Percentiles rank a stretch among this genome's conserved stretches.
These are phyloP conservation scores for Citrus glauca DNA, from an alignment of 345 rosid species.

Conservation along the genomic window DNA sequence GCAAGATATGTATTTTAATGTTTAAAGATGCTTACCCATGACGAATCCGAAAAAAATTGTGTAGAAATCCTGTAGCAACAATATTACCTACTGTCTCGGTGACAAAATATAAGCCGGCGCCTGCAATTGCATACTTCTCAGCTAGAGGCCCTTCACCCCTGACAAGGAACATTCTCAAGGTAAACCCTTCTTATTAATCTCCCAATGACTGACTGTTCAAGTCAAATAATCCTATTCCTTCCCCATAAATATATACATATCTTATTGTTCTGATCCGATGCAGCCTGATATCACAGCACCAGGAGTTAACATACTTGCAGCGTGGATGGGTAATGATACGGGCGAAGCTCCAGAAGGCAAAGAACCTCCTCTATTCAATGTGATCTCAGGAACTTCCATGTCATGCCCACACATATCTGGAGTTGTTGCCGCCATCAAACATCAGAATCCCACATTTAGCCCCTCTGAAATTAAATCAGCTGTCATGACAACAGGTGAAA, in stretches of 20 bases:
- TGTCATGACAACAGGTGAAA: constrained; percentile 73
- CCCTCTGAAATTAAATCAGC: constrained; percentile 79
- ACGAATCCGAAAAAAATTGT: not conserved
- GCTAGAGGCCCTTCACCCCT: constrained; percentile 68
- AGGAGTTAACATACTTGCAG: constrained; percentile 72
- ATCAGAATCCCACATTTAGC: constrained; percentile 51
- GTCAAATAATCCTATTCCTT: not conserved
- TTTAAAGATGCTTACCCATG: not conserved
- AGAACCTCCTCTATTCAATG: constrained; percentile 38
- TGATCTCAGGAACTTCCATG: constrained; percentile 84
- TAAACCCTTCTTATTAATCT: constrained; percentile 11
- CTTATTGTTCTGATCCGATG: not conserved
- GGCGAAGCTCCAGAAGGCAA: constrained; percentile 31
- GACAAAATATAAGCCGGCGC: constrained; percentile 61
- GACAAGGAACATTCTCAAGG: constrained; percentile 76
- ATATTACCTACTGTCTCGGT: constrained; percentile 49
- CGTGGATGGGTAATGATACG: constrained; percentile 63
- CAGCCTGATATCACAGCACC: constrained; percentile 94
- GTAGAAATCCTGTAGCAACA: constrained; percentile 69
- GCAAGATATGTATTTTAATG: not conserved
- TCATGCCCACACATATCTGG: constrained; percentile 80
- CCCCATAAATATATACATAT: not conserved
- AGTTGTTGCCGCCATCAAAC: constrained; percentile 54
- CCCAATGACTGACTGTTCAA: not conserved
- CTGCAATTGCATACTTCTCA: constrained; percentile 64